phyloP scores from a whole-genome alignment of 1,139 yeast genomes.

The Yamadazyma diddensiae region DNA sequence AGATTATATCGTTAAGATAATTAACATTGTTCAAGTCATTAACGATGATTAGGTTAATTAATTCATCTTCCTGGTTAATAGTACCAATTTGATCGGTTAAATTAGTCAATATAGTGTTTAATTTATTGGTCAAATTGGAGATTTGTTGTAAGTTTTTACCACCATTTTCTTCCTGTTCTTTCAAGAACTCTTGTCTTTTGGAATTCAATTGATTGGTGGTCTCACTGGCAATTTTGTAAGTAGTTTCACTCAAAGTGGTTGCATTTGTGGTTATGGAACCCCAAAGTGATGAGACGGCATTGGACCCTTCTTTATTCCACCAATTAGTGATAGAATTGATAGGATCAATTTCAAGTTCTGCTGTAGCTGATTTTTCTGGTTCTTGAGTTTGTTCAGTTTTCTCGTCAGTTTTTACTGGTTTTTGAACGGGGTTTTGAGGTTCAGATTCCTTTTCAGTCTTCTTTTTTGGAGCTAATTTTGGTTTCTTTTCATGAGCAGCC shows the following conservation, averaged over 20 bases:
- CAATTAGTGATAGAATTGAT: slow-evolving; percentile 69
- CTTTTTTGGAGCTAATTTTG: slow-evolving; percentile 11
- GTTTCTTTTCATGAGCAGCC: slow-evolving; percentile 41
- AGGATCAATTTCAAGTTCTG: slow-evolving; percentile 50
- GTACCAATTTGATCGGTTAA: slow-evolving; percentile 48
- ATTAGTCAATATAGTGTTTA: slow-evolving; percentile 35
- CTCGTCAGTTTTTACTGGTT: slow-evolving; percentile 3
- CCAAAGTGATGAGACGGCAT: slow-evolving; percentile 70
- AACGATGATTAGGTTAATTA: slow-evolving; percentile 49
- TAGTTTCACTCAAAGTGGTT: slow-evolving; percentile 38
- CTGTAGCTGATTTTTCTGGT: not conserved
- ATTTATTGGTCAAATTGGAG: slow-evolving; percentile 25
- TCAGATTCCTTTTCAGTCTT: slow-evolving; percentile 3
- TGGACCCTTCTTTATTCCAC: slow-evolving; percentile 82
- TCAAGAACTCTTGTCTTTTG: slow-evolving; percentile 38
- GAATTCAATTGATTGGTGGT: slow-evolving; percentile 44
- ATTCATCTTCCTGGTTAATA: slow-evolving; percentile 63
- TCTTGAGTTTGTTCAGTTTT: not conserved
- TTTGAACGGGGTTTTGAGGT: not conserved
- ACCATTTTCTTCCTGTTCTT: slow-evolving; percentile 26
- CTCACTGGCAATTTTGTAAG: slow-evolving; percentile 41
- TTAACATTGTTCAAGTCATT: slow-evolving; percentile 79
- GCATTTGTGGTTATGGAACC: slow-evolving; percentile 51
- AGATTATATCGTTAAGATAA: slow-evolving; percentile 61
- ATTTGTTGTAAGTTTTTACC: slow-evolving; percentile 20